Percentiles rank a stretch among this genome's conserved stretches.
phyloP scores from a whole-genome alignment of 2,329 filamentous ascomycete genomes.

The Biscogniauxia mediterranea region DNA sequence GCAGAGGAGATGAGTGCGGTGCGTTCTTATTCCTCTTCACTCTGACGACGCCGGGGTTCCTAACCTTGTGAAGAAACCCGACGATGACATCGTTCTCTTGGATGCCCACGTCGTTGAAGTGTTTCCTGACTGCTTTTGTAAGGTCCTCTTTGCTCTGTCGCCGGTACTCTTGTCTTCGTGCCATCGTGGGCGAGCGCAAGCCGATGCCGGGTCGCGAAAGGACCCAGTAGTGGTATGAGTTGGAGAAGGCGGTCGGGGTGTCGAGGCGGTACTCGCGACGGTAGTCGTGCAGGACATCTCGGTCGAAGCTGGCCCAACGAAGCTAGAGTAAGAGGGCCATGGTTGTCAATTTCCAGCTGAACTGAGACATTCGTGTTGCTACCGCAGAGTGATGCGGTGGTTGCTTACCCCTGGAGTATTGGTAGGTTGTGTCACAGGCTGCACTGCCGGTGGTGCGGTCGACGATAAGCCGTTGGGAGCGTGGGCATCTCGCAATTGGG shows the following conservation, averaged over 20 bases:
- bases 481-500: conserved; percentile 45
- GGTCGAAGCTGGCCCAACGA: conserved; percentile 67
- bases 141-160: conserved; percentile 72
- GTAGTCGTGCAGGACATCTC: conserved; percentile 70
- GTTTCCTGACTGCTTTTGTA: conserved; percentile 70
- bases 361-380: conserved; percentile 6
- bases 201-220: conserved; percentile 64
- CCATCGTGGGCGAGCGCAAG: conserved; percentile 73
- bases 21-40: conserved; percentile 30
- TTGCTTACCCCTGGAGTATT: conserved; percentile 28
- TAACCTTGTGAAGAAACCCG: conserved; percentile 71
- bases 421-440: conserved; percentile 21
- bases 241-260: conserved; percentile 68
- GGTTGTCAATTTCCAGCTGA: conserved; percentile 11
- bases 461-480: conserved; percentile 32
- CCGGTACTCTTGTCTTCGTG: conserved; percentile 59
- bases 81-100: conserved; percentile 83
- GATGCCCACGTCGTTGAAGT: conserved; percentile 78
- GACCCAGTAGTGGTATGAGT: conserved; percentile 60
- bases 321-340: conserved; percentile 39
- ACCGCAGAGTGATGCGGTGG: conserved; percentile 5
- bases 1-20: conserved; percentile 34
- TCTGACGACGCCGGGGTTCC: conserved; percentile 50
- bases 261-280: conserved; percentile 70
- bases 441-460: conserved; percentile 11